phyloP scores from a whole-genome alignment of 164 flowering plant genomes.

The Tinospora cordifolia region DNA sequence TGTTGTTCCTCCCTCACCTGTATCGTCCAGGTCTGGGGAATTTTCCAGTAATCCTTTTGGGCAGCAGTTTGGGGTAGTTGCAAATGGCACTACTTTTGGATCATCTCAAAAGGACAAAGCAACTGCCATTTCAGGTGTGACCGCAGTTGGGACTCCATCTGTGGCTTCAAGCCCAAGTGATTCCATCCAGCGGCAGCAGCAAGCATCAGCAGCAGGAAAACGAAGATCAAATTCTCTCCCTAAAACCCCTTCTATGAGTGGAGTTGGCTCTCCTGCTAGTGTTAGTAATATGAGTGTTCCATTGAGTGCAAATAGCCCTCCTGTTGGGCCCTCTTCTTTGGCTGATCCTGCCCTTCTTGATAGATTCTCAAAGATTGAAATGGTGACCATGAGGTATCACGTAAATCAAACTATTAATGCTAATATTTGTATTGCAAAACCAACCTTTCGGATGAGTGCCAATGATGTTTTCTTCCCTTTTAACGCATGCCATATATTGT shows the following conservation, averaged over 20 bases:
- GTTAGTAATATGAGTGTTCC: constrained; percentile 56
- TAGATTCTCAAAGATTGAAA: constrained; percentile 79
- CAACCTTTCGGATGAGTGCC: neutral
- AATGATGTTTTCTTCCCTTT: neutral
- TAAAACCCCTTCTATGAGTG: constrained; percentile 57
- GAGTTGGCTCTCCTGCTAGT: constrained; percentile 84
- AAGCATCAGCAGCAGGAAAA: constrained; percentile 46
- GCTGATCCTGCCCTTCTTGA: constrained; percentile 57
- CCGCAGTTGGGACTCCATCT: constrained; percentile 49
- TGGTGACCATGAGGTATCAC: constrained; percentile 65
- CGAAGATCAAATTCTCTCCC: constrained; percentile 76
- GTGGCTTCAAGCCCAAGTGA: constrained; percentile 74
- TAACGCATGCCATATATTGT: neutral
- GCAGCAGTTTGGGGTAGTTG: constrained; percentile 45
- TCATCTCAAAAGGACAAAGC: constrained; percentile 67
- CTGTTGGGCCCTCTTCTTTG: constrained; percentile 50
- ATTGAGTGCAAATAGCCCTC: constrained; percentile 71
- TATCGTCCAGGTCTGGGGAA: constrained; percentile 89
- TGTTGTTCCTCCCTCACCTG: constrained; percentile 75
- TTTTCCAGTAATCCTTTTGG: constrained; percentile 77
- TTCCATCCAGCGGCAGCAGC: constrained; percentile 68
- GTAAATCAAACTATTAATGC: neutral
- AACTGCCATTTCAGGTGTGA: constrained; percentile 39
- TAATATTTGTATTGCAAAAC: neutral
- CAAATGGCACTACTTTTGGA: constrained; percentile 35